Evolutionary conservation across 2,329 filamentous ascomycete species (phyloP).

Genomic region (Neophaeococcomyces aloes): DNA sequence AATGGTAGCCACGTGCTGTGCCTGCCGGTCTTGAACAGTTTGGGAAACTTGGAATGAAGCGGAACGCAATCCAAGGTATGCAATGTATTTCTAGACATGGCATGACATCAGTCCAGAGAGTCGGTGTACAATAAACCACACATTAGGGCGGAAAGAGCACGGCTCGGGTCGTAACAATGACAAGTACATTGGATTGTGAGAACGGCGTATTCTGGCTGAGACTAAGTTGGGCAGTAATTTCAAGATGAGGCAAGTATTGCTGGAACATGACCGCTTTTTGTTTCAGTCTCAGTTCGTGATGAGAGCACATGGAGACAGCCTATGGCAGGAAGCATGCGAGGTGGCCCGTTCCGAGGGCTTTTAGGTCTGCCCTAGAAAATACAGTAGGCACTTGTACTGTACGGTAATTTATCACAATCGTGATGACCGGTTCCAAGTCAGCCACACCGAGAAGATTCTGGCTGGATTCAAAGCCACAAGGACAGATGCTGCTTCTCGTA

Average conservation of each 20-base stretch:
- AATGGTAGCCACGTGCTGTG: too few relatives aligned
- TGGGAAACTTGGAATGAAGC: not conserved
- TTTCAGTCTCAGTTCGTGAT: slow-evolving; percentile 3
- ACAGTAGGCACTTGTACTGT: too few relatives aligned
- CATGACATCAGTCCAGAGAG: not conserved
- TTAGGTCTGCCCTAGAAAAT: not conserved
- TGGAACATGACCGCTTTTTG: not conserved
- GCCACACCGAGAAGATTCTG: not conserved
- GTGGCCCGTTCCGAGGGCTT: slow-evolving; percentile 1
- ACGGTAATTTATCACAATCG: too few relatives aligned
- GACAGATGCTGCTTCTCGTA: not conserved
- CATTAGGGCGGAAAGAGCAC: not conserved
- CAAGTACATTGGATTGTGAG: not conserved
- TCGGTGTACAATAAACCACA: not conserved
- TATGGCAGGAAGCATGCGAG: not conserved
- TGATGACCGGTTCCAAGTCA: too few relatives aligned
- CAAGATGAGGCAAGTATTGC: not conserved
- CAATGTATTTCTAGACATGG: slow-evolving; percentile 4
- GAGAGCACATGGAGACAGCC: too few relatives aligned
- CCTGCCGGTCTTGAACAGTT: too few relatives aligned
- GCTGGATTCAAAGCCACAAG: not conserved
- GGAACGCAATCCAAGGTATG: not conserved
- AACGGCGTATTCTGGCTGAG: not conserved
- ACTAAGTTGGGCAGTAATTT: not conserved
- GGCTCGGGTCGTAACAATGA: not conserved